Evolutionary conservation across 1,139 yeast species (phyloP).

Genomic region (Geotrichum australiense): DNA sequence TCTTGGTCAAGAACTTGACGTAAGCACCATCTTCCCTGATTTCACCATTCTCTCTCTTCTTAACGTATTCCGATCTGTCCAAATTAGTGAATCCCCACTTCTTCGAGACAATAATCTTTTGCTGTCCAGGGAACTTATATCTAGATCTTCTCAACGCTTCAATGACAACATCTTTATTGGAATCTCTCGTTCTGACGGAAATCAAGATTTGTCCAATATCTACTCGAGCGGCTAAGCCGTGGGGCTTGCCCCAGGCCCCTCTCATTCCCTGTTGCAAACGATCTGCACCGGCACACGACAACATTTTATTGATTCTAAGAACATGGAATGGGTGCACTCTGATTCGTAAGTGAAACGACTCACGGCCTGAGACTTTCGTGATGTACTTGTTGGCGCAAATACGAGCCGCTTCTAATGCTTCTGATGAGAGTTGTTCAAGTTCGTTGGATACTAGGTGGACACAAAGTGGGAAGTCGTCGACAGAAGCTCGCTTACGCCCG

Average conservation of each 20-base stretch:
- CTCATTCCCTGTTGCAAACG: conserved; percentile 99
- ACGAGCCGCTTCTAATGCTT: conserved; percentile 99
- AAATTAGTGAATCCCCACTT: conserved; percentile 99
- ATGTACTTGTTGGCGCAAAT: conserved; percentile 99
- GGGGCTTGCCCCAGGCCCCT: conserved; percentile 99
- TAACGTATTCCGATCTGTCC: conserved; percentile 94
- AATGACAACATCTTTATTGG: conserved; percentile 92
- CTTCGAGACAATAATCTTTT: conserved; percentile 97
- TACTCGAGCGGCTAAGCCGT: conserved; percentile 99
- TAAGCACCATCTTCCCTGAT: conserved; percentile 99
- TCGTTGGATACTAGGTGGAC: conserved; percentile 98
- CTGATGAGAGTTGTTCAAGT: conserved; percentile 97
- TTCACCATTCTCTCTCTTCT: conserved; percentile 93
- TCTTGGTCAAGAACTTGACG: conserved; percentile 95
- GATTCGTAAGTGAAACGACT: conserved; percentile 99
- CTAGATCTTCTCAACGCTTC: conserved; percentile 99
- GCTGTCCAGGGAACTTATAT: conserved; percentile 99
- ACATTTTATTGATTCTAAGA: conserved; percentile 99
- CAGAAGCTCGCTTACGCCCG: conserved; percentile 99
- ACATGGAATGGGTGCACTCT: conserved; percentile 99
- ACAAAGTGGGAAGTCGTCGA: conserved; percentile 99
- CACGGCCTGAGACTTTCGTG: conserved; percentile 97
- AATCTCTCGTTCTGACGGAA: conserved; percentile 98
- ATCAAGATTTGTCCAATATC: conserved; percentile 96
- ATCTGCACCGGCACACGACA: conserved; percentile 99